Conservation (phyloP, 2,329 filamentous ascomycete genomes). For the Cordyceps militaris region DNA sequence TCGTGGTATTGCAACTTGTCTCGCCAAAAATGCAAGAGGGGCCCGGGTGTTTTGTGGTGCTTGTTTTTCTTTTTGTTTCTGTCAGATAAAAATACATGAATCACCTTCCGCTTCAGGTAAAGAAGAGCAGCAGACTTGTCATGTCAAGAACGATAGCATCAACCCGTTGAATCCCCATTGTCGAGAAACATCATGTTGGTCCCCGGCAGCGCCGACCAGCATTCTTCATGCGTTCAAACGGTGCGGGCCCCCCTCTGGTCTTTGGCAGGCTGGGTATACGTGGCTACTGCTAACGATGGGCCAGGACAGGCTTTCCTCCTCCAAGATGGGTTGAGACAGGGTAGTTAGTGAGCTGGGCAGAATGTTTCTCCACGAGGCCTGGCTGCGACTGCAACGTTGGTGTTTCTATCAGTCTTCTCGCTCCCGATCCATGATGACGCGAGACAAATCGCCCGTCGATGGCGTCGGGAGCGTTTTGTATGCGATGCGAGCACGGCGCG, state of each 20-base stretch:
- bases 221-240: too few relatives aligned
- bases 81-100: neutral
- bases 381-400: neutral
- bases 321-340: neutral
- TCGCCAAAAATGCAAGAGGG: neutral
- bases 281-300: neutral
- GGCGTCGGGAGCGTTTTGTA: too few relatives aligned
- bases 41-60: neutral
- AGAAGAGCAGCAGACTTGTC: too few relatives aligned
- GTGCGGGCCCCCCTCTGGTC: neutral
- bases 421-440: neutral
- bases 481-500: neutral
- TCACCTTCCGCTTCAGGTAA: neutral
- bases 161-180: too few relatives aligned
- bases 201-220: too few relatives aligned
- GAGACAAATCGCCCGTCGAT: neutral
- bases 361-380: neutral
- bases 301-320: too few relatives aligned
- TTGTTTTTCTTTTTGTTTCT: neutral
- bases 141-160: too few relatives aligned
- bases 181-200: neutral
- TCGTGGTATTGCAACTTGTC: neutral
- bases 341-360: too few relatives aligned
- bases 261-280: too few relatives aligned
- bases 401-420: neutral